A percentile compares a stretch with the other conserved stretches of the same genome.
These are phyloP conservation scores for Aspergillus texensis DNA, from an alignment of 2,329 filamentous ascomycete species.

Conservation along the genomic window DNA sequence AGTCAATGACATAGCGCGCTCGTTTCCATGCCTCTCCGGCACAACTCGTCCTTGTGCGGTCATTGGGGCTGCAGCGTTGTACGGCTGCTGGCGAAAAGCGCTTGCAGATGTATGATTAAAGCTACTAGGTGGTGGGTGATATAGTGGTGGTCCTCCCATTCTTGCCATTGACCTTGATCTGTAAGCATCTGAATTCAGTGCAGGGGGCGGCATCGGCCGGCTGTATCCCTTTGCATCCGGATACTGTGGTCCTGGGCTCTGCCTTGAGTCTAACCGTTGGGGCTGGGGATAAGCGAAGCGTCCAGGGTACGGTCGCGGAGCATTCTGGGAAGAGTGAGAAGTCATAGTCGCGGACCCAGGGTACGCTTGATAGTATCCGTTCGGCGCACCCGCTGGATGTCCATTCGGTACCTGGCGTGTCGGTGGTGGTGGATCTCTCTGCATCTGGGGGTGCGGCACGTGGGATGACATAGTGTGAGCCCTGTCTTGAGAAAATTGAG, in stretches of 20 bases:
- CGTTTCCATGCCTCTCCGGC: conserved; percentile 88
- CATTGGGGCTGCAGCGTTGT: conserved; percentile 66
- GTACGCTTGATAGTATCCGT: conserved; percentile 46
- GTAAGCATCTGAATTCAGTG: conserved; percentile 81
- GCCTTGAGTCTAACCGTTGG: conserved; percentile 68
- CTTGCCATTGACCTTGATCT: conserved; percentile 91
- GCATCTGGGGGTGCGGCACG: conserved; percentile 46
- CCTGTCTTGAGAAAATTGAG: conserved; percentile 65
- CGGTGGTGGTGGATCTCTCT: conserved; percentile 45
- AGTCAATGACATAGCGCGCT: conserved; percentile 95
- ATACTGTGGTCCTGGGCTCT: conserved; percentile 53
- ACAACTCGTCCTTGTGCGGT: conserved; percentile 91
- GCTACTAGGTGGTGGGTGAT: conserved; percentile 63
- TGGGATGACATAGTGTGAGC: conserved; percentile 76
- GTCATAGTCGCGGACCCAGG: conserved; percentile 36
- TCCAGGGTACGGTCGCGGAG: conserved; percentile 65
- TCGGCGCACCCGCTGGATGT: conserved; percentile 42
- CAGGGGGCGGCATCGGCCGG: conserved; percentile 65
- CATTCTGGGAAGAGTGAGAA: conserved; percentile 58
- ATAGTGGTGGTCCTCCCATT: conserved; percentile 71
- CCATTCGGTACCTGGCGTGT: conserved; percentile 49
- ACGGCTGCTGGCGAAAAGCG: conserved; percentile 77
- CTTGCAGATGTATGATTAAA: conserved; percentile 71
- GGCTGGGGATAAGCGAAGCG: conserved; percentile 73
- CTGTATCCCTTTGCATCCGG: conserved; percentile 62